Evolutionary conservation across 768 basidiomycete species (phyloP), one percentile per base, ranked within the genome.

Genomic region (Suillus americanus): DNA sequence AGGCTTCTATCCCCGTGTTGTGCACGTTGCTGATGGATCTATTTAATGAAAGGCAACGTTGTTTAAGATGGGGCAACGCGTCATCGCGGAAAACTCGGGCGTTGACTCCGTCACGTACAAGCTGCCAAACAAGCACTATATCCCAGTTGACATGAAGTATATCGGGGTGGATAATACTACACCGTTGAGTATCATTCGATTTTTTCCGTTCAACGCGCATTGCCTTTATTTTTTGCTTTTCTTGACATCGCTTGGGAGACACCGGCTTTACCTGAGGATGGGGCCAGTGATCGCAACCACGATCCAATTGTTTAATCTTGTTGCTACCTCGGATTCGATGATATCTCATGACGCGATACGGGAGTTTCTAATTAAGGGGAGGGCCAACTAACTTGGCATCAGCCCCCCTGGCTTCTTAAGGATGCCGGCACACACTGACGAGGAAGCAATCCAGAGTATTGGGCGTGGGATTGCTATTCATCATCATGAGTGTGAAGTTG

Each of bases 71-170:
- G 92, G 83, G 0, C 84, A 91, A 66, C 82, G 83, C 2, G 81
- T 98, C 67, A 78, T 97, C 35, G 77, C 77, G 2, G 87, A 91
- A 74, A 90, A 94, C 70, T 74, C 75, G 3, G 79, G 79, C 2
- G 81, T 97, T 14, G 73, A 82, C 50, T 76, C 76, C 3, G 89
- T 92, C 38, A 81, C 83, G 16, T 97, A 97, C 77, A 76, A 79
- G 50, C 82, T 97, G 3, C 96, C 97, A 2, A 99, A 99, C 81
- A 94, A 95, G 78, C 96, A 97, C 73, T 98, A 97, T 75, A 85
- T 97, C 69, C 91, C 92, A 0, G 92, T 95, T 55, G 87, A 92
- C 74, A 90, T 94, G 88, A 77, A 76, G 61, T 92, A 92, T 65
- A 78, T 90, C 51, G 86, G 85, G 2, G 73, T 90, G 10, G 90